These are phyloP conservation scores for Diaporthe nobilis DNA, from an alignment of 2,329 filamentous ascomycete species.

Conservation along the genomic window DNA sequence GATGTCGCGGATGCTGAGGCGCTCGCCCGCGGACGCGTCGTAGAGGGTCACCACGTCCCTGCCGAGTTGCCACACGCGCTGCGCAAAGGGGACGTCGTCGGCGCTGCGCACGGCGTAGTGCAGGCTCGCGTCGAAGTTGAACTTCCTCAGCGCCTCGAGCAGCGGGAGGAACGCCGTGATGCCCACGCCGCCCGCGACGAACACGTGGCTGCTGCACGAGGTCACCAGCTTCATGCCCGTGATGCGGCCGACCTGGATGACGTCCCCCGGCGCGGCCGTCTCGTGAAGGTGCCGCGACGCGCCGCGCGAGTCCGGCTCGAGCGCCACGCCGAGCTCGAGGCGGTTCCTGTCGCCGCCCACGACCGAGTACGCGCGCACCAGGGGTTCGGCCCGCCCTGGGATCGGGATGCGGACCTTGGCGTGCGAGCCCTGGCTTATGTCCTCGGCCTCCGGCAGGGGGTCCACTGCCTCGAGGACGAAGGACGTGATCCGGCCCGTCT, in stretches of 20 bases:
- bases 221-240: constrained; percentile 62
- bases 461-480: constrained; percentile 65
- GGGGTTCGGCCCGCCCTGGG: constrained; percentile 58
- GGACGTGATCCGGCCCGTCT: constrained; percentile 66
- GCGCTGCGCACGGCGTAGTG: constrained; percentile 71
- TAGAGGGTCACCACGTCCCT: constrained; percentile 63
- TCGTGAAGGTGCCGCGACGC: constrained; percentile 73
- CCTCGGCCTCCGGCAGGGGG: constrained; percentile 52
- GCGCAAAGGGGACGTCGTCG: constrained; percentile 68
- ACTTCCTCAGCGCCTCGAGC: constrained; percentile 56
- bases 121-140: constrained; percentile 65
- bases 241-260: constrained; percentile 65
- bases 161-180: constrained; percentile 74
- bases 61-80: constrained; percentile 59
- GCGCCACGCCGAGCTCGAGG: constrained; percentile 72
- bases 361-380: constrained; percentile 73
- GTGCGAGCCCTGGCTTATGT: constrained; percentile 63
- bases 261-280: constrained; percentile 60
- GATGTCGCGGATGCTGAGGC: constrained; percentile 66
- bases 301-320: constrained; percentile 69
- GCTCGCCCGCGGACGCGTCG: constrained; percentile 63
- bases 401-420: constrained; percentile 65
- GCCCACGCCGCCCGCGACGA: constrained; percentile 76
- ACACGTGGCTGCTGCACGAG: constrained; percentile 70
- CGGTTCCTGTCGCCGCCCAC: constrained; percentile 63